These are phyloP conservation scores for Vigna nakashimae DNA, from an alignment of 306 rosid genomes.

Conservation along the genomic window DNA sequence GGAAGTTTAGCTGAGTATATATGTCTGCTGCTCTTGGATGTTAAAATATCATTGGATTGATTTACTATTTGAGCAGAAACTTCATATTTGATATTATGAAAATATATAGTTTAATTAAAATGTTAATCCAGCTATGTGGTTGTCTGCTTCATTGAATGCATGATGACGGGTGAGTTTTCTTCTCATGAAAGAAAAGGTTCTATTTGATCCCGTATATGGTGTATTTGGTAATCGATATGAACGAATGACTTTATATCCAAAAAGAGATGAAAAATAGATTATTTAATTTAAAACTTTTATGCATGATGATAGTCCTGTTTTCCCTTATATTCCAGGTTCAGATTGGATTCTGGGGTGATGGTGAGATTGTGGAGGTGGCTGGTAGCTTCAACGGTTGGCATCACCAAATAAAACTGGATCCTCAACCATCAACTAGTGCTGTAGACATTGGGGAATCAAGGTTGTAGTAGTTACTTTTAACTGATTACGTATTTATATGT, in stretches of 20 bases:
- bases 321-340: slow-evolving; percentile 63
- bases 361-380: slow-evolving; percentile 82
- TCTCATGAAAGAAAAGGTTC: slow-evolving; percentile 19
- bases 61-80: slow-evolving; percentile 1
- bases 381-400: slow-evolving; percentile 99
- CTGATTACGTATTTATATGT: slow-evolving; percentile 23
- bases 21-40: slow-evolving; percentile 4
- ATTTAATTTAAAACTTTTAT: neutral
- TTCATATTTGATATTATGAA: slow-evolving; percentile 27
- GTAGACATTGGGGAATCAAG: slow-evolving; percentile 60
- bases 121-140: slow-evolving; percentile 31
- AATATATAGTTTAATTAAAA: slow-evolving; percentile 21
- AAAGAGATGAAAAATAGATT: neutral
- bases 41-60: slow-evolving; percentile 3
- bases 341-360: slow-evolving; percentile 72
- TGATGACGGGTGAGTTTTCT: slow-evolving; percentile 1
- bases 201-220: slow-evolving; percentile 17
- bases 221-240: slow-evolving; percentile 29
- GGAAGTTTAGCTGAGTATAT: slow-evolving; percentile 16
- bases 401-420: slow-evolving; percentile 78
- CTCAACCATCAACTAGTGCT: slow-evolving; percentile 54
- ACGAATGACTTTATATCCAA: neutral
- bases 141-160: slow-evolving; percentile 28
- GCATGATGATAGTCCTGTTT: slow-evolving; percentile 45
- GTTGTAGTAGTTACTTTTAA: slow-evolving; percentile 47